Evolutionary conservation across 2,329 filamentous ascomycete genomes (phyloP).

Genomic region (Ilyonectria mors-panacis): DNA sequence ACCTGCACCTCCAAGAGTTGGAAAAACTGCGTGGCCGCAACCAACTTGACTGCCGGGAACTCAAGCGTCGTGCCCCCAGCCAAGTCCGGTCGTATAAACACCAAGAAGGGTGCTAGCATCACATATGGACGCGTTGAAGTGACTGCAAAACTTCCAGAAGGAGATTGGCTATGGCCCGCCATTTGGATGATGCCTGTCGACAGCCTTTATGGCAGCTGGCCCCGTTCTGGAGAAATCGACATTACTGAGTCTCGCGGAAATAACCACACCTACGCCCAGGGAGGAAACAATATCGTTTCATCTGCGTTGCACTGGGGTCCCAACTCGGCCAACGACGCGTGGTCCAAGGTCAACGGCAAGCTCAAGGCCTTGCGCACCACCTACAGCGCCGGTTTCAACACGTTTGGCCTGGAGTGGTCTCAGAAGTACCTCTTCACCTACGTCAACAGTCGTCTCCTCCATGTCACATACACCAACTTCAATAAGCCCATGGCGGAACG

Average conservation of each 20-base stretch:
- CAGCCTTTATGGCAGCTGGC: slow-evolving; percentile 83
- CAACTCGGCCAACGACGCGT: slow-evolving; percentile 78
- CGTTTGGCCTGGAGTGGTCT: slow-evolving; percentile 87
- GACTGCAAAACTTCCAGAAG: slow-evolving; percentile 79
- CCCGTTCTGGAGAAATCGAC: slow-evolving; percentile 86
- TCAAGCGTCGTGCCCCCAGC: slow-evolving; percentile 83
- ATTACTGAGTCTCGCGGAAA: slow-evolving; percentile 87
- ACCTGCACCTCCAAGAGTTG: slow-evolving; percentile 74
- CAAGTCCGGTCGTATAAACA: slow-evolving; percentile 84
- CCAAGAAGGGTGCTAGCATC: slow-evolving; percentile 78
- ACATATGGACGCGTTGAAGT: slow-evolving; percentile 89
- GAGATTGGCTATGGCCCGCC: slow-evolving; percentile 93
- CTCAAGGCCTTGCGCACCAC: slow-evolving; percentile 81
- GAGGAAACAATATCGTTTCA: slow-evolving; percentile 85
- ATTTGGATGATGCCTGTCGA: slow-evolving; percentile 89
- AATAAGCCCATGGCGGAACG: slow-evolving; percentile 77
- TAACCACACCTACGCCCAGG: slow-evolving; percentile 81
- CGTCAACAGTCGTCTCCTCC: slow-evolving; percentile 83
- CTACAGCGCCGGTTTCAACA: slow-evolving; percentile 79
- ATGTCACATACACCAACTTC: slow-evolving; percentile 86
- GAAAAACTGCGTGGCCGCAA: slow-evolving; percentile 76
- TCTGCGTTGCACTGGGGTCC: slow-evolving; percentile 90
- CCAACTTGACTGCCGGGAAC: slow-evolving; percentile 80
- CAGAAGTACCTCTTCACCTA: slow-evolving; percentile 92
- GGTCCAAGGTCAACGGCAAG: slow-evolving; percentile 89